Evolutionary conservation across 208 protist species (phyloP).

Genomic region (Wallacemonas sp.): DNA sequence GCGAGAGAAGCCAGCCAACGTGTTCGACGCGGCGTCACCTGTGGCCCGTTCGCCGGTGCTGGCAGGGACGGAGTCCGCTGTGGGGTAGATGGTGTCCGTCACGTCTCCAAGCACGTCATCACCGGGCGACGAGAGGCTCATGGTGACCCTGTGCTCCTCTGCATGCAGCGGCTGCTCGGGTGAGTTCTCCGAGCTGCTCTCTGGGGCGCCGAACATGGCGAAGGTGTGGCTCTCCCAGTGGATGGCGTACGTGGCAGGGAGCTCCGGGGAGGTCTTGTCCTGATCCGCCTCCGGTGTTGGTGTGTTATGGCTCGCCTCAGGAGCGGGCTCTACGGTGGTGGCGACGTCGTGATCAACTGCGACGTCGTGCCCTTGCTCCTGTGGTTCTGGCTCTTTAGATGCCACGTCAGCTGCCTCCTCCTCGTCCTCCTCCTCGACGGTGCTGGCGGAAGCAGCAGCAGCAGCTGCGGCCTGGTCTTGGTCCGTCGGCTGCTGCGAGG

Average conservation of each 20-base stretch:
- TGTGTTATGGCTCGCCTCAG: too few species aligned
- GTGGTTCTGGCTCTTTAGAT: too few species aligned
- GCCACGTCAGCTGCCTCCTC: too few species aligned
- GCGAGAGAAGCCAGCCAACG: slow-evolving; percentile 11
- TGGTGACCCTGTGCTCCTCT: too few species aligned
- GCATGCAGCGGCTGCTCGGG: neutral
- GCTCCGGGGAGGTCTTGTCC: neutral
- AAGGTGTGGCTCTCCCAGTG: slow-evolving; percentile 6
- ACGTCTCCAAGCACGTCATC: too few species aligned
- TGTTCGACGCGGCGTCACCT: neutral
- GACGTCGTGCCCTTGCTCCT: neutral
- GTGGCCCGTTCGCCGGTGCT: neutral
- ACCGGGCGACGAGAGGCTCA: too few species aligned
- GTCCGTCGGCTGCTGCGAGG: neutral
- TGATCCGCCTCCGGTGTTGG: too few species aligned
- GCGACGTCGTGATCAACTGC: neutral
- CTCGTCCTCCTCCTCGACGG: neutral
- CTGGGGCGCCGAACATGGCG: neutral
- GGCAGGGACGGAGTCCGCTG: neutral
- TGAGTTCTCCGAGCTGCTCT: neutral
- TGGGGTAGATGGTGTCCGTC: neutral
- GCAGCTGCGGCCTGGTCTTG: too few species aligned
- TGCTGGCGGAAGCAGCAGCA: slow-evolving; percentile 3
- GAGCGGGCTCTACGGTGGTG: neutral
- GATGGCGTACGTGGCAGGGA: neutral